phyloP scores from a whole-genome alignment of 768 basidiomycete genomes.

The Kwoniella sp. region DNA sequence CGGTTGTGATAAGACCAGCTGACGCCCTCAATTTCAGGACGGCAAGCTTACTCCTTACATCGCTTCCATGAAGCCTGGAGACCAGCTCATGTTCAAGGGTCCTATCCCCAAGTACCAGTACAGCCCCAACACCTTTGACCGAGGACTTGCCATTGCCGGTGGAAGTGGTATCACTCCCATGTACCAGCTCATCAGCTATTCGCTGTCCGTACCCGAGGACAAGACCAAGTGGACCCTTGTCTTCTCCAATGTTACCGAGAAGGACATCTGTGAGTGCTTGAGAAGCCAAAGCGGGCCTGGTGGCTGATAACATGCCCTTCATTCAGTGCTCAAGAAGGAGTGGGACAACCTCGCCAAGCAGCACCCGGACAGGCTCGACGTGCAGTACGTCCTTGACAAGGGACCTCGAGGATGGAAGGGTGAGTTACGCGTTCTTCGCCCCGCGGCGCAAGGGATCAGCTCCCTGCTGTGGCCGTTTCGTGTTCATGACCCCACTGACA shows the following conservation, averaged over 20 bases:
- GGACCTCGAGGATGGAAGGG: constrained; percentile 64
- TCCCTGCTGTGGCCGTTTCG: not conserved
- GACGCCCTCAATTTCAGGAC: constrained; percentile 53
- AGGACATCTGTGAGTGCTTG: constrained; percentile 75
- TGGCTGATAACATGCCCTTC: not conserved
- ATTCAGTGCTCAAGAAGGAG: constrained; percentile 46
- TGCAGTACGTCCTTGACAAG: constrained; percentile 84
- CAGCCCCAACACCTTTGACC: constrained; percentile 60
- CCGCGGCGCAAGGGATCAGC: too few relatives aligned
- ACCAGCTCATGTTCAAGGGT: constrained; percentile 75
- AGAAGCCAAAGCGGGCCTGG: not conserved
- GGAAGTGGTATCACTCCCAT: constrained; percentile 74
- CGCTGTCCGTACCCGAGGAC: constrained; percentile 66
- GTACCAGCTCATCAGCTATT: constrained; percentile 62
- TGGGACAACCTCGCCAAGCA: constrained; percentile 52
- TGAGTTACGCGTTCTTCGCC: too few relatives aligned
- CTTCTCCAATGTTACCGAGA: constrained; percentile 83
- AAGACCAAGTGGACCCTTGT: constrained; percentile 91
- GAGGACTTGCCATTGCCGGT: constrained; percentile 85
- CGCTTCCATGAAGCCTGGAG: constrained; percentile 68
- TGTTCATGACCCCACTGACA: not conserved
- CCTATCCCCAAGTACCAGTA: constrained; percentile 84
- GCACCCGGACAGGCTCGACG: constrained; percentile 59
- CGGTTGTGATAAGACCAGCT: not conserved
- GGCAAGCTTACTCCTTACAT: constrained; percentile 83